Conservation (phyloP, 192 early-diverging fungal species). For the Linderina pennispora region DNA sequence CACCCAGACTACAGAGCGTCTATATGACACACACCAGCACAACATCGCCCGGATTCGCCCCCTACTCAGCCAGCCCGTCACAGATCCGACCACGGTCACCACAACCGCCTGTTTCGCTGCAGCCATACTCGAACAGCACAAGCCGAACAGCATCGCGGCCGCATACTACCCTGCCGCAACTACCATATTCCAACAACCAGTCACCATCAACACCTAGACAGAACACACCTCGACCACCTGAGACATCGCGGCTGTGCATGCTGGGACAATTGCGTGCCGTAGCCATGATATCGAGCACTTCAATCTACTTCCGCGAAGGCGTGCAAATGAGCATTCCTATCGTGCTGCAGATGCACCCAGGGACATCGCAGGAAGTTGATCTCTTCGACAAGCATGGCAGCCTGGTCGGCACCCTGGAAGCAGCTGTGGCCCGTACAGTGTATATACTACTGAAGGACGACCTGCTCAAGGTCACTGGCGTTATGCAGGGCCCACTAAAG, state of each 20-base stretch:
- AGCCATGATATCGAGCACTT: conserved; percentile 21
- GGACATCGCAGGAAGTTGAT: conserved; percentile 17
- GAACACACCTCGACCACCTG: background rate
- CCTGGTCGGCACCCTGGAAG: conserved; percentile 32
- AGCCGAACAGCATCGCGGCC: background rate
- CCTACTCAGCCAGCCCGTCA: too few species aligned
- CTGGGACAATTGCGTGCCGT: conserved; percentile 36
- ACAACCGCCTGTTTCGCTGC: background rate
- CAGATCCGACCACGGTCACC: too few species aligned
- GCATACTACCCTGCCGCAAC: background rate
- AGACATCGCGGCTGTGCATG: conserved; percentile 19
- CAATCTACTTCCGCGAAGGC: conserved; percentile 18
- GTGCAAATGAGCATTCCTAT: conserved; percentile 11
- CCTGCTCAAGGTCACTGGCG: conserved; percentile 17
- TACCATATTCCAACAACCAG: background rate
- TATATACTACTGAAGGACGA: conserved; percentile 19
- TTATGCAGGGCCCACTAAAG: conserved; percentile 20
- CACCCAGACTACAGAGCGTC: too few species aligned
- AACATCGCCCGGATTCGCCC: too few species aligned
- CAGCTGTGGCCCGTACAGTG: conserved; percentile 24
- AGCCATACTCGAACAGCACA: background rate
- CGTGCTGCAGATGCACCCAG: conserved; percentile 23
- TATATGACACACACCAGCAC: background rate
- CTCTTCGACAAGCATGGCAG: conserved; percentile 14
- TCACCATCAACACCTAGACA: background rate